phyloP scores from a whole-genome alignment of 352 stramenopile species.

The Phytophthora idaei region DNA sequence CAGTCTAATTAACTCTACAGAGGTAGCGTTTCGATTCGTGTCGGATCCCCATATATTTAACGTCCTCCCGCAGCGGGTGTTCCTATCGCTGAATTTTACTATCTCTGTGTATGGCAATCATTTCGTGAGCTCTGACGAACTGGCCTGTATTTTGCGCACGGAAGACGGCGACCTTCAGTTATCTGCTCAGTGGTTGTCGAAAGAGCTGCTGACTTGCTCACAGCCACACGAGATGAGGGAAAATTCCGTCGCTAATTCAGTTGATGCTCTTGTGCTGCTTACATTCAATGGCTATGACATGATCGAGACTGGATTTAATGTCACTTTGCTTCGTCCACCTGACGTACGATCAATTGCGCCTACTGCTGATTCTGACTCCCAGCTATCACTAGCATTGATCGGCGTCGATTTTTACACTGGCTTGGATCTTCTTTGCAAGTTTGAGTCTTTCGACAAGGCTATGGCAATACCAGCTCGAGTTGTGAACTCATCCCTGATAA shows the following conservation, averaged over 20 bases:
- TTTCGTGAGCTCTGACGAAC: constrained; percentile 23
- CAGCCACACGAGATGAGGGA: not conserved
- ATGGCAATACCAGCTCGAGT: constrained; percentile 30
- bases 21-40: constrained; percentile 35
- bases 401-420: constrained; percentile 52
- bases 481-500: constrained; percentile 44
- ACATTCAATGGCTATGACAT: constrained; percentile 18
- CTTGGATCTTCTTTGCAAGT: constrained; percentile 44
- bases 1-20: constrained; percentile 41
- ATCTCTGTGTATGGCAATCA: constrained; percentile 34
- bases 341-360: constrained; percentile 26
- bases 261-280: constrained; percentile 35
- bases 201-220: constrained; percentile 31
- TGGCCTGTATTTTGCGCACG: constrained; percentile 42
- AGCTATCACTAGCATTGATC: constrained; percentile 24
- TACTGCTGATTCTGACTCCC: not conserved
- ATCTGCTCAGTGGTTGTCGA: constrained; percentile 27
- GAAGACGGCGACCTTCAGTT: constrained; percentile 8
- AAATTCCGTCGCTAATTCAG: not conserved
- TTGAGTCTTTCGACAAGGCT: constrained; percentile 29
- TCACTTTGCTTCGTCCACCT: constrained; percentile 38
- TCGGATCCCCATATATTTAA: constrained; percentile 23
- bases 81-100: constrained; percentile 14
- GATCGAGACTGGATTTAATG: constrained; percentile 43
- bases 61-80: constrained; percentile 24